Evolutionary conservation across 2,329 filamentous ascomycete genomes (phyloP).

Genomic region (Botrytis pseudocinerea): DNA sequence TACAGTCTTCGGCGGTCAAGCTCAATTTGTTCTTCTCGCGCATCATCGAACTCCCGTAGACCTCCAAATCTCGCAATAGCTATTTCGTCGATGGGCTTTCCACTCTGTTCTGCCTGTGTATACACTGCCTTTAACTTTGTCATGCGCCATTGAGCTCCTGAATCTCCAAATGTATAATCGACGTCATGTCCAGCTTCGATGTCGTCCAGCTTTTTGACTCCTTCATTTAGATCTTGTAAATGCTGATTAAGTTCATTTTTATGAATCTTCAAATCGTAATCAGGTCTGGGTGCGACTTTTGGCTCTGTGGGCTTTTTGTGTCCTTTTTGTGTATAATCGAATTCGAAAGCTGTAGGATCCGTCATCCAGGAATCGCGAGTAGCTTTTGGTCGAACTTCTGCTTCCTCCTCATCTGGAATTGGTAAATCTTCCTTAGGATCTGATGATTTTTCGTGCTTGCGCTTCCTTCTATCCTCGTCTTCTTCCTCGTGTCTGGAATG

Average conservation of each 20-base stretch:
- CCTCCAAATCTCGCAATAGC: slow-evolving; percentile 80
- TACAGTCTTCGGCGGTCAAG: slow-evolving; percentile 80
- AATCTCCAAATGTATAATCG: slow-evolving; percentile 83
- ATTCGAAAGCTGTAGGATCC: slow-evolving; percentile 73
- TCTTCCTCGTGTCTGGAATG: slow-evolving; percentile 43
- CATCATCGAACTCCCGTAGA: slow-evolving; percentile 84
- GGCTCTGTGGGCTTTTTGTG: slow-evolving; percentile 54
- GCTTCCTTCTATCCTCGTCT: slow-evolving; percentile 37
- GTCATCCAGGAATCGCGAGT: slow-evolving; percentile 95
- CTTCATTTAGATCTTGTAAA: slow-evolving; percentile 58
- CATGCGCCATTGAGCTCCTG: slow-evolving; percentile 93
- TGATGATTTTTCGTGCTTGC: slow-evolving; percentile 45
- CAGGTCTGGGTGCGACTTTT: slow-evolving; percentile 35
- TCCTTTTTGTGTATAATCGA: slow-evolving; percentile 76
- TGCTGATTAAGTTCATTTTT: slow-evolving; percentile 78
- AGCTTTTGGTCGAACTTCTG: slow-evolving; percentile 29
- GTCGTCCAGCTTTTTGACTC: slow-evolving; percentile 52
- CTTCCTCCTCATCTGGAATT: slow-evolving; percentile 52
- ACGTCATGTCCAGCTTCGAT: slow-evolving; percentile 61
- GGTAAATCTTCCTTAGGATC: slow-evolving; percentile 54
- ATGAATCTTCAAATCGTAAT: slow-evolving; percentile 55
- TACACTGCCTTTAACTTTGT: slow-evolving; percentile 89
- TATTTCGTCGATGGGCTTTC: slow-evolving; percentile 74
- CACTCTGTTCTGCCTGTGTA: slow-evolving; percentile 71
- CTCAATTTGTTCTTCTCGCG: slow-evolving; percentile 89